Evolutionary conservation across 768 basidiomycete species (phyloP).

Genomic region (Naematelia encephala): DNA sequence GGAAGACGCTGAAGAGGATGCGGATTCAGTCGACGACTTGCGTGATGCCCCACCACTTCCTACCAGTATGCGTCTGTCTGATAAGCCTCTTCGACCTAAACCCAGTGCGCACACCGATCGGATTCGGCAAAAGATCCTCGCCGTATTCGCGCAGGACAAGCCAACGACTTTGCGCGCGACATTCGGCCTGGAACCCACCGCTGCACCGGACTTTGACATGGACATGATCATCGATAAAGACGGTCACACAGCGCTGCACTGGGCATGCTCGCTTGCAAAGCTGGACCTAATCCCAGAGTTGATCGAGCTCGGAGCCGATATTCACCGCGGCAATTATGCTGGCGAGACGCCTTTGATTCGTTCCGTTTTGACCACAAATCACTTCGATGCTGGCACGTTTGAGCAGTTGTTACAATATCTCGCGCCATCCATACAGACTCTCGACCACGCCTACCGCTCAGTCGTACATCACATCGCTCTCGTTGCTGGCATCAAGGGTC

Average conservation of each 20-base stretch:
- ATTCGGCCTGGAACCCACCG: constrained; percentile 27
- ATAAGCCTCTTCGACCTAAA: constrained; percentile 40
- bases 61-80: constrained; percentile 36
- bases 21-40: constrained; percentile 33
- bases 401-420: constrained; percentile 62
- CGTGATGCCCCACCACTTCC: constrained; percentile 30
- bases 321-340: constrained; percentile 83
- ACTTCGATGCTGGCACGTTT: constrained; percentile 68
- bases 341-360: constrained; percentile 95
- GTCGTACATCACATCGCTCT: constrained; percentile 89
- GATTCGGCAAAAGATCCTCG: constrained; percentile 43
- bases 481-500: constrained; percentile 84
- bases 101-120: constrained; percentile 21
- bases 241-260: constrained; percentile 88
- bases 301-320: constrained; percentile 74
- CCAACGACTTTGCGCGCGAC: constrained; percentile 23
- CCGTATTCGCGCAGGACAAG: constrained; percentile 41
- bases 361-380: constrained; percentile 82
- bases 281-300: constrained; percentile 66
- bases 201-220: constrained; percentile 57
- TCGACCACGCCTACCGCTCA: constrained; percentile 79
- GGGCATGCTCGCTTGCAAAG: constrained; percentile 81
- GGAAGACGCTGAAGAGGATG: constrained; percentile 25
- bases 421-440: constrained; percentile 72
- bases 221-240: constrained; percentile 90